phyloP scores from a whole-genome alignment of 192 early-diverging fungal genomes.

The Obelidium mucronatum region DNA sequence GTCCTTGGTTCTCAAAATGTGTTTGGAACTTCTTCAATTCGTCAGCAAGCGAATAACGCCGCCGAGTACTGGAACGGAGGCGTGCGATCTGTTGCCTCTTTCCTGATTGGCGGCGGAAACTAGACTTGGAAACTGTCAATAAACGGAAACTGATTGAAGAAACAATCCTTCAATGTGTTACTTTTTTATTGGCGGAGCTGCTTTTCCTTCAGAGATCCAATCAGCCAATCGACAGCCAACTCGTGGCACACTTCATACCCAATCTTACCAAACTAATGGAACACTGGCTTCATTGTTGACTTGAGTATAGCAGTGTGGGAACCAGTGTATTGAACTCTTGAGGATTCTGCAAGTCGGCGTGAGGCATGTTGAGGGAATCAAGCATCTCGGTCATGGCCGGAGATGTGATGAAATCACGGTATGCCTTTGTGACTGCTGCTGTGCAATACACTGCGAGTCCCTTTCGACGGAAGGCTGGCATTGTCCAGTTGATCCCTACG shows the following conservation, averaged over 20 bases:
- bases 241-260: not conserved
- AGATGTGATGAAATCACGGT: not conserved
- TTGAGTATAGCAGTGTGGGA: slow-evolving; percentile 8
- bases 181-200: too few relatives aligned
- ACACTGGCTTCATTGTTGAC: not conserved
- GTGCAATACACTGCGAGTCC: slow-evolving; percentile 2
- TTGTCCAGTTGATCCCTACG: slow-evolving; percentile 10
- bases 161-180: too few relatives aligned
- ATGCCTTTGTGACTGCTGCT: slow-evolving; percentile 1
- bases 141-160: too few relatives aligned
- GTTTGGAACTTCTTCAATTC: not conserved
- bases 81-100: not conserved
- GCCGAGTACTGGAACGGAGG: slow-evolving; percentile 26
- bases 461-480: slow-evolving; percentile 8
- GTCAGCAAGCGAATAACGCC: slow-evolving; percentile 15
- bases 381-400: not conserved
- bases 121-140: not conserved
- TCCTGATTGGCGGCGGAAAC: slow-evolving; percentile 7
- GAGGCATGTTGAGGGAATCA: not conserved
- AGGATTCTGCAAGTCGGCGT: not conserved
- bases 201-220: slow-evolving; percentile 1
- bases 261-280: not conserved
- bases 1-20: not conserved
- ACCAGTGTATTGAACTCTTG: not conserved
- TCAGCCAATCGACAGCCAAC: not conserved